A percentile compares a stretch with the other conserved stretches of the same genome.
These are phyloP conservation scores for Coniochaeta pulveracea DNA, from an alignment of 2,329 filamentous ascomycete species.

Conservation along the genomic window DNA sequence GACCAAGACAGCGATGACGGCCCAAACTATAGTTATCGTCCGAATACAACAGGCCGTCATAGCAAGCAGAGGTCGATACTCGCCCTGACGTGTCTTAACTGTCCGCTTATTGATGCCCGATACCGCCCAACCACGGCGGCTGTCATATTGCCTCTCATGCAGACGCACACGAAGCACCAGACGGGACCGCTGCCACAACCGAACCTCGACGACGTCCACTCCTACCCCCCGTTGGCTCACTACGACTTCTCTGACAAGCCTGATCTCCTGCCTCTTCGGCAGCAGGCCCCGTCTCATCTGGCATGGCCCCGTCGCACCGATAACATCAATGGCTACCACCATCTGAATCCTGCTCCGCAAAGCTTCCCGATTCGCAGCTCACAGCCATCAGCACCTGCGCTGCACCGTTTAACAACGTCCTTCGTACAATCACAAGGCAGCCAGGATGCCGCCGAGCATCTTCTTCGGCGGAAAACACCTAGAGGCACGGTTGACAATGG, in stretches of 20 bases:
- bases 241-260: too few species aligned
- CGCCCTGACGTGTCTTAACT: too few species aligned
- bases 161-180: conserved; percentile 35
- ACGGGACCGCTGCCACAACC: conserved; percentile 33
- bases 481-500: conserved; percentile 86
- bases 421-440: conserved; percentile 12
- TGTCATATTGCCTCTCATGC: conserved; percentile 37
- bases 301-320: too few species aligned
- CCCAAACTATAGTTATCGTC: too few species aligned
- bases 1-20: too few species aligned
- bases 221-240: conserved; percentile 17
- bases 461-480: conserved; percentile 82
- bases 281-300: too few species aligned
- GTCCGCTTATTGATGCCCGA: background rate
- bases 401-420: conserved; percentile 18
- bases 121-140: background rate
- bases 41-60: too few species aligned
- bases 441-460: conserved; percentile 50
- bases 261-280: conserved; percentile 15
- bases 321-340: conserved; percentile 9
- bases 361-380: conserved; percentile 24
- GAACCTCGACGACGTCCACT: conserved; percentile 23
- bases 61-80: too few species aligned
- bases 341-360: conserved; percentile 15
- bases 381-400: conserved; percentile 16